Evolutionary conservation across 2,329 filamentous ascomycete species (phyloP), one percentile per base, ranked within the genome.

Genomic region (Trichothecium roseum): DNA sequence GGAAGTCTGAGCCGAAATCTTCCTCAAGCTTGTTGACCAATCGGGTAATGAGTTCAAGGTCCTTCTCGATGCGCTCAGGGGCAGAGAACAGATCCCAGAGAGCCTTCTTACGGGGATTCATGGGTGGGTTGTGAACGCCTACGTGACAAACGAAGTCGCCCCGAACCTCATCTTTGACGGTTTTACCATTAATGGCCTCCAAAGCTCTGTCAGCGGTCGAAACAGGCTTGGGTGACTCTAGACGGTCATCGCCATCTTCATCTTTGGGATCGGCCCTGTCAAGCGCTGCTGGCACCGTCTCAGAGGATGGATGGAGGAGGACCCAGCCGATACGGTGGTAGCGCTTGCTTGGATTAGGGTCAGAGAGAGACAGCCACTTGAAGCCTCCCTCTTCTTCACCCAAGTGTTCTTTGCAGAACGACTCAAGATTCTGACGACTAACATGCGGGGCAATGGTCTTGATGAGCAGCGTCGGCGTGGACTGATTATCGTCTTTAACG

Each of bases 281-380:
- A 40, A 79, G 64, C n/a, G n/a, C 10, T 10, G 78, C 69, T 32
- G 72, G 66, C 5, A 70, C 62, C 16, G 72, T 67, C 37, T 93
- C 84, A 1, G 81, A 69, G 12, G 77, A 77, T 13, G 86, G 82
- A 50, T 96, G 83, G 8, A 98, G 71, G 72, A 96, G 91, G 41
- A 98, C 93, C 89, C 93, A 98, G 16, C 91, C 91, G 57, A 98
- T 96, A 16, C 91, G 81, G 54, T 98, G 91, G 52, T 88, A 98
- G 43, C 94, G 83, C 63, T 98, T 98, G 50, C 86, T 82, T 2
- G 91, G 91, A 52, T 98, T 98, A 1, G 91, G 91, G 50, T 98
- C 91, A 46, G 88, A 95, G 34, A 98, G 71, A 24, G 89, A 96
- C 5, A 98, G 69, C 79, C 89, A 96, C 54, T 89, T 93, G 64